Base-by-base conservation (phyloP, 2,329 filamentous ascomycete genomes). In the Trichoderma sp. region DNA sequence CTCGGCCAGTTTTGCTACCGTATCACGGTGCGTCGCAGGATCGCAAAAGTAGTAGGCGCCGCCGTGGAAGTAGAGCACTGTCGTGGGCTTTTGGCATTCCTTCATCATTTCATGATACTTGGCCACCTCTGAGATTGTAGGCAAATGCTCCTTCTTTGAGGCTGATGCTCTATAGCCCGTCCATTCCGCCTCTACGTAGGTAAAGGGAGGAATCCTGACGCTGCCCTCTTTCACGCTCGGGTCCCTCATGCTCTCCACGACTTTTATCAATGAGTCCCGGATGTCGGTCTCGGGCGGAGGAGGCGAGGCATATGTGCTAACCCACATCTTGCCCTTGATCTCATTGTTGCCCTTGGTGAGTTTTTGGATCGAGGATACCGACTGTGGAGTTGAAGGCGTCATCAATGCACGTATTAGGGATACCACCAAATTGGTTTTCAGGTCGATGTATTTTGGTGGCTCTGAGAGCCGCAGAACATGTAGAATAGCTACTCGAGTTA, bases 281-380 rank as follows among this genome's bases (percentile, higher is more conserved):
- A 89, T 76, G 53, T 83, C 86, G 74, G 76, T 84, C 77, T 83
- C 87, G 69, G 87, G 82, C 0, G 90, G 91, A 2, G 81, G 81
- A 0, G 88, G 86, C 19, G 93, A 81, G 0, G 85, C 87, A 53
- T 92, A 89, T 67, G 88, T 91, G 74, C 89, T 90, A 29, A 97
- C 85, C 94, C 94, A 97, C 72, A 96, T 88, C 56, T 87, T 87
- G 4, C 93, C 93, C 76, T 92, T 94, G 76, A 96, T 83, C 0
- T 88, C 89, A 0, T 86, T 86, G 66, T 92, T 91, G 69, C 83
- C 87, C 56, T 87, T 80, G 1, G 87, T 86, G n/a, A 87, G 74
- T 53, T 80, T 82, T 79, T 97, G 95, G 7, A 86, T 80, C 70
- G 88, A 85, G 0, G 85, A 82, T 29, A 96, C 80, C 31, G 88